These are phyloP conservation scores for Cytospora chrysosperma DNA, from an alignment of 2,329 filamentous ascomycete genomes.

Conservation along the genomic window DNA sequence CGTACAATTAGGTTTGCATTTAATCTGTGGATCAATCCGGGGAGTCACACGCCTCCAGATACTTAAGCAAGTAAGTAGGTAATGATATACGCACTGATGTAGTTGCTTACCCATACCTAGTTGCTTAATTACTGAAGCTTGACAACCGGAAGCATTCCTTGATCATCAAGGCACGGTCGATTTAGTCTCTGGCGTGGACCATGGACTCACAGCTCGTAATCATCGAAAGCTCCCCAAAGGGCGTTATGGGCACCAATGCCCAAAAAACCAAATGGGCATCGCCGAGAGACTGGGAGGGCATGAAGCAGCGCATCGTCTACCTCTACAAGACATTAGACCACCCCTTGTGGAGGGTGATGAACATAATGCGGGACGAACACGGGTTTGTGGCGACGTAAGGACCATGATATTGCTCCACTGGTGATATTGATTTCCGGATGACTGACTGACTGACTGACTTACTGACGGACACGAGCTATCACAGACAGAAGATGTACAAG, in stretches of 20 bases:
- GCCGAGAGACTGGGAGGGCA: conserved; percentile 23
- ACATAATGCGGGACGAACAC: conserved; percentile 26
- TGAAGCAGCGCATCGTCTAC: conserved; percentile 25
- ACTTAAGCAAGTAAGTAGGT: too few species aligned
- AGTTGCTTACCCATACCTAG: background rate
- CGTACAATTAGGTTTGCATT: too few species aligned
- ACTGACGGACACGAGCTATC: background rate
- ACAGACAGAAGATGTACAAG: conserved; percentile 16
- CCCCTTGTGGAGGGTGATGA: conserved; percentile 27
- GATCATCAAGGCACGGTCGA: too few species aligned
- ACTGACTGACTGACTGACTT: background rate
- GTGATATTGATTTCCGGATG: background rate
- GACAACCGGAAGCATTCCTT: too few species aligned
- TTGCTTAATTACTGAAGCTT: too few species aligned
- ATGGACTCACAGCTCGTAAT: background rate
- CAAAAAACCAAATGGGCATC: conserved; percentile 10
- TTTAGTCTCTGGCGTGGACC: too few species aligned
- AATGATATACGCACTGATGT: background rate
- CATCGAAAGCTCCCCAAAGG: background rate
- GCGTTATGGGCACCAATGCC: background rate
- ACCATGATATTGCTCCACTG: background rate
- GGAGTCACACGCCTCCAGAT: background rate
- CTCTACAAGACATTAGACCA: conserved; percentile 27
- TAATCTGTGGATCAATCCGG: too few species aligned
- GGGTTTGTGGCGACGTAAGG: conserved; percentile 27